Conservation (phyloP, 352 stramenopile species). For the Phytophthora quininea region DNA sequence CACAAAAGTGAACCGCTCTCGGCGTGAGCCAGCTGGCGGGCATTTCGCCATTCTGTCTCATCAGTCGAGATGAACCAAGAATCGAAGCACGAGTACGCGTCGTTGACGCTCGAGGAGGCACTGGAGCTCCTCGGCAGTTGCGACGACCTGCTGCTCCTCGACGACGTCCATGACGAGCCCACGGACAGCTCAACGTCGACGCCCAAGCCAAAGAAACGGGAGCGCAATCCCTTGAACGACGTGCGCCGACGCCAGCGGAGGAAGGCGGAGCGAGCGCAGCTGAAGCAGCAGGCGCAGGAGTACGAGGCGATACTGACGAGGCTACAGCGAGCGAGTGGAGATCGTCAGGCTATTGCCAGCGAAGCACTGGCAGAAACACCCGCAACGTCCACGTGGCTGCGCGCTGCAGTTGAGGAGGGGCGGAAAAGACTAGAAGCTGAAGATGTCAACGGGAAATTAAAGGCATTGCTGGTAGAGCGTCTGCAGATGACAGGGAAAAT, state of each 20-base stretch:
- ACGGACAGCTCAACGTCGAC: not conserved
- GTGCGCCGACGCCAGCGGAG: slow-evolving; percentile 5
- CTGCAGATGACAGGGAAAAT: slow-evolving; percentile 3
- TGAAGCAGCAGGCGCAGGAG: slow-evolving; percentile 21
- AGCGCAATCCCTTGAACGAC: slow-evolving; percentile 16
- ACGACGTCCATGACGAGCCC: not conserved
- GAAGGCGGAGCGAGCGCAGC: slow-evolving; percentile 19
- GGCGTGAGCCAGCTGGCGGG: no score
- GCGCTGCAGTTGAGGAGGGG: not conserved
- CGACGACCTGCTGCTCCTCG: slow-evolving; percentile 1
- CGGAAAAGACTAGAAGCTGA: slow-evolving; percentile 13
- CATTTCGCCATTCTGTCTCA: no score
- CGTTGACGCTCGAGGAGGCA: slow-evolving; percentile 16
- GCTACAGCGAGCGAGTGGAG: slow-evolving; percentile 10
- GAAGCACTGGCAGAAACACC: not conserved
- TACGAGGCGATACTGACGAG: slow-evolving; percentile 20
- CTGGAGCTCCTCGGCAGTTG: slow-evolving; percentile 17
- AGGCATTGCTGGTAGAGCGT: slow-evolving; percentile 7
- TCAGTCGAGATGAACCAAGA: no score
- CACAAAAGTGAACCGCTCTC: no score
- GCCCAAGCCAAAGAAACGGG: slow-evolving; percentile 16
- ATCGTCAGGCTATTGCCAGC: no score
- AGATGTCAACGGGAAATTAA: slow-evolving; percentile 10
- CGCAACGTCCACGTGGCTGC: slow-evolving; percentile 2
- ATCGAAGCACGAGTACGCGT: no score